A percentile compares a stretch with the other conserved stretches of the same genome.
Conservation (phyloP, 306 rosid species). For the Trichosanthes cucumerina region DNA sequence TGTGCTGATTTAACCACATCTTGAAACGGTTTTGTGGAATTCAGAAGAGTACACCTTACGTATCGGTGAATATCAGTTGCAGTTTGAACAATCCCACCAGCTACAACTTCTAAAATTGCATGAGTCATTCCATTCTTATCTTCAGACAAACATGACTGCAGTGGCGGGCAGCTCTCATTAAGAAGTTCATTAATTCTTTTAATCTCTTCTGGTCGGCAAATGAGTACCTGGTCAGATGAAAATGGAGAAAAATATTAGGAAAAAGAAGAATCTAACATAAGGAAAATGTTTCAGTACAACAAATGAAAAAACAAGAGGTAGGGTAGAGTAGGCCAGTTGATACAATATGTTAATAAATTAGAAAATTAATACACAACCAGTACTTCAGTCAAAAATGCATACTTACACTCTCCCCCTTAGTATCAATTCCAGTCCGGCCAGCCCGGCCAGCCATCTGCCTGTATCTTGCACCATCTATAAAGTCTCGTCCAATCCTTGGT, state of each 20-base stretch:
- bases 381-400: background rate
- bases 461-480: conserved; percentile 89
- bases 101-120: conserved; percentile 97
- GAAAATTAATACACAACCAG: background rate
- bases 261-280: background rate
- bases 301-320: background rate
- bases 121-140: conserved; percentile 94
- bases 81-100: conserved; percentile 94
- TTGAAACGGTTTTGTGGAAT: conserved; percentile 86
- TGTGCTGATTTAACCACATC: conserved; percentile 97
- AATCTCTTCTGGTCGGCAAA: conserved; percentile 80
- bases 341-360: background rate
- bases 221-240: conserved; percentile 44
- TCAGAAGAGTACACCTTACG: conserved; percentile 89
- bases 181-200: conserved; percentile 66
- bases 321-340: background rate
- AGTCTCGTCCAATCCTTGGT: conserved; percentile 86
- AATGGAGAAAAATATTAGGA: background rate
- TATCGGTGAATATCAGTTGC: conserved; percentile 81
- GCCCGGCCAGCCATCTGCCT: conserved; percentile 99
- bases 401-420: conserved; percentile 94
- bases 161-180: conserved; percentile 73
- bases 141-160: conserved; percentile 87
- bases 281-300: background rate
- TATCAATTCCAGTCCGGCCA: conserved; percentile 97